Conservation (phyloP, 164 flowering plant species). For the Warburgia ugandensis region DNA sequence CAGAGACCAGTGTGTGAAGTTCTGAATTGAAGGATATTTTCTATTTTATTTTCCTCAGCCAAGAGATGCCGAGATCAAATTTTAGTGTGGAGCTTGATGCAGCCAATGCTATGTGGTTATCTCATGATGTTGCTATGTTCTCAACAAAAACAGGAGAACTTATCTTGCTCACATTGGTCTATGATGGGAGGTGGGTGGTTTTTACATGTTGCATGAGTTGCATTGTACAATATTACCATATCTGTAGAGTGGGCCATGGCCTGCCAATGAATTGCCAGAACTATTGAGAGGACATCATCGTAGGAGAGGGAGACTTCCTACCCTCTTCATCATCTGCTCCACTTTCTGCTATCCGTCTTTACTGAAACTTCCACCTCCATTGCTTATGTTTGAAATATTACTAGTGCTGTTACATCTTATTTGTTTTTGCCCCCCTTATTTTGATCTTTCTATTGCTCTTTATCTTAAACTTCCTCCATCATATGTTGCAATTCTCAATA, state of each 20-base stretch:
- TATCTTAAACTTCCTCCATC: no score
- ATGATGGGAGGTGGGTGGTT: slow-evolving; percentile 77
- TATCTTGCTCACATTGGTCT: slow-evolving; percentile 67
- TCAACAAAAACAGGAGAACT: slow-evolving; percentile 95
- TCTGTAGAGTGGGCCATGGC: no score
- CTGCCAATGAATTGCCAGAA: no score
- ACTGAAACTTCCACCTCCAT: neutral
- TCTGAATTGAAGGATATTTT: neutral
- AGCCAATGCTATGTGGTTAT: slow-evolving; percentile 81
- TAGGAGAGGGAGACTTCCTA: neutral
- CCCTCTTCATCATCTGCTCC: neutral
- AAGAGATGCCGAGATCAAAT: slow-evolving; percentile 73
- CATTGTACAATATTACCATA: no score
- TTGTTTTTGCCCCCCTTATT: neutral
- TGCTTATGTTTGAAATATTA: neutral
- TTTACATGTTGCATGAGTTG: neutral
- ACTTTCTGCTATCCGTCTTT: neutral
- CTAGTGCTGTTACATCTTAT: no score
- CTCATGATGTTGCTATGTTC: slow-evolving; percentile 76
- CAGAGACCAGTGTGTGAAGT: neutral
- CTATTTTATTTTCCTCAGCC: slow-evolving; percentile 49
- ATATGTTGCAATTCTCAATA: no score
- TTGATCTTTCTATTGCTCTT: neutral
- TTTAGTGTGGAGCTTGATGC: slow-evolving; percentile 94
- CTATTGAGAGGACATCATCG: neutral